A percentile compares a stretch with the other conserved stretches of the same genome.
Evolutionary conservation across 257 asterid species (phyloP).

Genomic region (Nicotiana tabacum): DNA sequence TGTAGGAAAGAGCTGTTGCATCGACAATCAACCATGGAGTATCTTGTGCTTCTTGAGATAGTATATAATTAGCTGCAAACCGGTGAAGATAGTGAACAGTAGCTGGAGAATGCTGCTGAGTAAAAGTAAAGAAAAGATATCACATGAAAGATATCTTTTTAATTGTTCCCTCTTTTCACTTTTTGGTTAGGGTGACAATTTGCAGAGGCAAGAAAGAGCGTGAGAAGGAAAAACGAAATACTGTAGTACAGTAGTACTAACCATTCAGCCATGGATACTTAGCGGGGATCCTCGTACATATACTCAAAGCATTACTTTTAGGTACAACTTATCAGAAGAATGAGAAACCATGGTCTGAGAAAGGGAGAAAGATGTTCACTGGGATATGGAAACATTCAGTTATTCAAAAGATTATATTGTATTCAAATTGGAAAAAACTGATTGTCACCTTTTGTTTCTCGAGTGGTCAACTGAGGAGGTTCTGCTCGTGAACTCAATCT

Average conservation of each 20-base stretch:
- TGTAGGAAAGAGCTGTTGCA: neutral
- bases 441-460: neutral
- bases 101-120: neutral
- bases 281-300: neutral
- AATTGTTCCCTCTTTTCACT: neutral
- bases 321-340: neutral
- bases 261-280: no score
- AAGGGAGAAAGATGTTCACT: neutral
- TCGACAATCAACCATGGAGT: neutral
- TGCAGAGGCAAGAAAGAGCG: neutral
- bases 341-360: neutral
- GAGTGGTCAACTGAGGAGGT: neutral
- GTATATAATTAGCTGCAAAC: neutral
- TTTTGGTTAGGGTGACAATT: neutral
- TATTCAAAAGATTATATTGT: neutral
- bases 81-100: neutral
- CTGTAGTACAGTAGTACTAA: no score
- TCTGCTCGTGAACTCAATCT: neutral
- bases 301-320: neutral
- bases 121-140: neutral
- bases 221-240: neutral
- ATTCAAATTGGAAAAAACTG: neutral
- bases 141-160: neutral
- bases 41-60: neutral
- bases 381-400: constrained; percentile 3